These are phyloP conservation scores for Colletotrichum magnum DNA, from an alignment of 2,329 filamentous ascomycete species.

Conservation along the genomic window DNA sequence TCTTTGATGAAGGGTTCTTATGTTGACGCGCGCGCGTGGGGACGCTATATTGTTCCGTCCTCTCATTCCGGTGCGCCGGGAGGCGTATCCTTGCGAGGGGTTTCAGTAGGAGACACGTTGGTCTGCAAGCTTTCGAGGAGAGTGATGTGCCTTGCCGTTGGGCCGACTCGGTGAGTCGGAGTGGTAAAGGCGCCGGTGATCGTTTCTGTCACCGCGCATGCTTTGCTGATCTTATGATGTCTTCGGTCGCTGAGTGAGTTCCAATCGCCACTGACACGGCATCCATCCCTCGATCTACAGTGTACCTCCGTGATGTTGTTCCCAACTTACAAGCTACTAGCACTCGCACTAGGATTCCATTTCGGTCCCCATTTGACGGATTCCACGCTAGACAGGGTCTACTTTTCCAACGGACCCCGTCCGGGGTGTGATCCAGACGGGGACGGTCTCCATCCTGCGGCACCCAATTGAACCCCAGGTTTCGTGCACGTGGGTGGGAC, in stretches of 20 bases:
- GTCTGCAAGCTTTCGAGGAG: too few relatives aligned
- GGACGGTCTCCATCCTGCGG: background rate
- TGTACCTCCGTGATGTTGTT: too few relatives aligned
- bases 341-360: background rate
- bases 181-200: too few relatives aligned
- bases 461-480: constrained; percentile 35
- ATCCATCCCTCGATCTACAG: too few relatives aligned
- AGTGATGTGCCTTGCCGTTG: too few relatives aligned
- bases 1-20: constrained; percentile 8
- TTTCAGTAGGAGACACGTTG: too few relatives aligned
- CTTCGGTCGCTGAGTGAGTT: too few relatives aligned
- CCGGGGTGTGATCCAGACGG: constrained; percentile 24
- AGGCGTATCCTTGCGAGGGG: background rate
- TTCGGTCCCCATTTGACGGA: constrained; percentile 3
- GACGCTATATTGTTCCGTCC: background rate
- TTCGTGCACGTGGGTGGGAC: constrained; percentile 34
- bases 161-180: too few relatives aligned
- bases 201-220: too few relatives aligned
- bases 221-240: too few relatives aligned
- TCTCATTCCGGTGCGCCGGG: background rate
- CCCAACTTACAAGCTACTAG: background rate
- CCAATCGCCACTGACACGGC: too few relatives aligned
- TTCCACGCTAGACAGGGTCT: constrained; percentile 14
- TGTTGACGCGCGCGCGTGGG: background rate
- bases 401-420: constrained; percentile 6